A percentile compares a stretch with the other conserved stretches of the same genome.
These are phyloP conservation scores for Saccharomycopsis hybrid DNA, from an alignment of 1,139 yeast species.

Conservation along the genomic window DNA sequence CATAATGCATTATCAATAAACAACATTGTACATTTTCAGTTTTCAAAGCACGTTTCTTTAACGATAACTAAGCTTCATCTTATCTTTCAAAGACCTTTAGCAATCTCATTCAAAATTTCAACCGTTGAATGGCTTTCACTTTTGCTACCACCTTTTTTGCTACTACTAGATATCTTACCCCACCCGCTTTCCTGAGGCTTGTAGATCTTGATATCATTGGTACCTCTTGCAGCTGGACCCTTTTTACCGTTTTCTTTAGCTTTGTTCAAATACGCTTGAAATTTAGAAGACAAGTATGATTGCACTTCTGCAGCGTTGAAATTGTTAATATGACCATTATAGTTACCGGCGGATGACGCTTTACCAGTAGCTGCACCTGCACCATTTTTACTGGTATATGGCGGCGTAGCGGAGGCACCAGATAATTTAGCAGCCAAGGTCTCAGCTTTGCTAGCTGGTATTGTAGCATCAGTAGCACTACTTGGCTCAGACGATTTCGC, in stretches of 20 bases:
- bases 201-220: slow-evolving; percentile 9
- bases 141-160: slow-evolving; percentile 4
- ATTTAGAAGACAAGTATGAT: slow-evolving; percentile 10
- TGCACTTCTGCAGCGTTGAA: slow-evolving; percentile 17
- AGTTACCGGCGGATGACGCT: background rate
- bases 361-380: background rate
- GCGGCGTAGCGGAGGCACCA: background rate
- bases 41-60: background rate
- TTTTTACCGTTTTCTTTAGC: slow-evolving; percentile 10
- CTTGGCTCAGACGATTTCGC: too few species aligned
- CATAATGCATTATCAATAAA: background rate
- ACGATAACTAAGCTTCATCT: background rate
- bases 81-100: slow-evolving; percentile 8
- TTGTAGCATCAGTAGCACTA: background rate
- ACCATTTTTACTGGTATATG: background rate
- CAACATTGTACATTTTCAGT: background rate
- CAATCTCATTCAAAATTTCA: slow-evolving; percentile 17
- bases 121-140: slow-evolving; percentile 6
- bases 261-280: slow-evolving; percentile 6
- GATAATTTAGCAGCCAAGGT: background rate
- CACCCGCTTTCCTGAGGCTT: slow-evolving; percentile 19
- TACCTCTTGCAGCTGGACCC: background rate
- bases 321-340: slow-evolving; percentile 5
- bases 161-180: slow-evolving; percentile 11
- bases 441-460: background rate